These are phyloP conservation scores for Lipomyces mesembrius DNA, from an alignment of 805 yeast species.

Conservation along the genomic window DNA sequence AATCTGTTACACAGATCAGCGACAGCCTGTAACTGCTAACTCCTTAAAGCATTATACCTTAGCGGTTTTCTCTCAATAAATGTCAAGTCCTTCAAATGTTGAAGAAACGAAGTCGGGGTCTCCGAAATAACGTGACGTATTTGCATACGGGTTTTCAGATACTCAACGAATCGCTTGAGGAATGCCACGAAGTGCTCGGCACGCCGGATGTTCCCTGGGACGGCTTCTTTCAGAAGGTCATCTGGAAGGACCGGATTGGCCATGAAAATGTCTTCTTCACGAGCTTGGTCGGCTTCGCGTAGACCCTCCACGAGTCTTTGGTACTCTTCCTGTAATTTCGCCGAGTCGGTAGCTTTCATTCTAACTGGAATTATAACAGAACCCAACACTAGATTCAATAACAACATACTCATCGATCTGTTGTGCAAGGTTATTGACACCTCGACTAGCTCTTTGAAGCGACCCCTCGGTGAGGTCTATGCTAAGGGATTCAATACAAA, in stretches of 20 bases:
- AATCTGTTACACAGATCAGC: constrained; percentile 52
- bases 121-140: constrained; percentile 97
- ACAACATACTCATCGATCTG: constrained; percentile 65
- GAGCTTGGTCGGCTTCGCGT: constrained; percentile 73
- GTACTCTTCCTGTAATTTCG: constrained; percentile 85
- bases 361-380: neutral
- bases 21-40: neutral
- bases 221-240: constrained; percentile 86
- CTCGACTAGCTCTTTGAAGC: constrained; percentile 81
- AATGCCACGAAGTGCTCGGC: constrained; percentile 97
- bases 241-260: constrained; percentile 85
- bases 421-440: constrained; percentile 76
- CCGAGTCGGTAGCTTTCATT: constrained; percentile 80
- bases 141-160: constrained; percentile 95
- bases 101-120: constrained; percentile 90
- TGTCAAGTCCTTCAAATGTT: constrained; percentile 90
- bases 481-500: constrained; percentile 93
- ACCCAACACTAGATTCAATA: neutral
- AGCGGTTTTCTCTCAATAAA: constrained; percentile 91
- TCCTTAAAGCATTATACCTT: constrained; percentile 8
- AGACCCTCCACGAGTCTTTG: constrained; percentile 88
- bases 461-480: constrained; percentile 91
- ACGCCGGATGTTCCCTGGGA: constrained; percentile 95
- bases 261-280: constrained; percentile 70
- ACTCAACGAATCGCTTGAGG: constrained; percentile 88